These are phyloP conservation scores for Leucocoprinus birnbaumii DNA, from an alignment of 768 basidiomycete genomes.

Conservation along the genomic window DNA sequence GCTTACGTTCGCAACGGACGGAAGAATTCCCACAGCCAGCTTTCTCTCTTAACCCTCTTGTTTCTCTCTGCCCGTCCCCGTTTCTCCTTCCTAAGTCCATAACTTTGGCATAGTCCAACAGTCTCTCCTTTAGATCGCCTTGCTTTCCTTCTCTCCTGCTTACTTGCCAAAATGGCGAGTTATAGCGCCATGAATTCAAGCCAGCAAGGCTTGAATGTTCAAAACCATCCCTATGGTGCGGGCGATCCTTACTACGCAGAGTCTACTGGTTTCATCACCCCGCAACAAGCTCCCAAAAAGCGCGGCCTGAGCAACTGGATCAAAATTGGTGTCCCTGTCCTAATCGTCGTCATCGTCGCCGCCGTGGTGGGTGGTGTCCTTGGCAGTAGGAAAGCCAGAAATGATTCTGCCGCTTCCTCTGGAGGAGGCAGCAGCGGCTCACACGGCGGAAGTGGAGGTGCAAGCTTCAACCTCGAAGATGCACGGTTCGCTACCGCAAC, in stretches of 20 bases:
- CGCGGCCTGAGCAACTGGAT: slow-evolving; percentile 64
- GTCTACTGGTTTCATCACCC: slow-evolving; percentile 66
- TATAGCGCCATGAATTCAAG: slow-evolving; percentile 8
- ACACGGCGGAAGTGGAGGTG: slow-evolving; percentile 56
- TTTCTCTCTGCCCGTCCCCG: neutral
- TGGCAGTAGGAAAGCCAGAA: slow-evolving; percentile 56
- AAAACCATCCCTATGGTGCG: slow-evolving; percentile 21
- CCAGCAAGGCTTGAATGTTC: slow-evolving; percentile 2
- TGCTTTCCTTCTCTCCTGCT: neutral
- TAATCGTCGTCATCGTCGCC: slow-evolving; percentile 58
- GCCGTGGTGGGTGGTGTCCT: slow-evolving; percentile 80
- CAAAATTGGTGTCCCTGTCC: slow-evolving; percentile 69
- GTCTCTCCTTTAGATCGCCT: slow-evolving; percentile 3
- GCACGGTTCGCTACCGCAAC: slow-evolving; percentile 78
- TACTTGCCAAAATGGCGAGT: slow-evolving; percentile 8
- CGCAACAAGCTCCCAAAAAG: slow-evolving; percentile 42
- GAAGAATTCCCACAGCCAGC: neutral
- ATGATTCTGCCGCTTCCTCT: slow-evolving; percentile 16
- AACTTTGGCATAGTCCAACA: slow-evolving; percentile 3
- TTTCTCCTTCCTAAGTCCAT: neutral
- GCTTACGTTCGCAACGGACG: neutral
- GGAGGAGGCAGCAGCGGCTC: slow-evolving; percentile 38
- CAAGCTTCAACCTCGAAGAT: slow-evolving; percentile 54
- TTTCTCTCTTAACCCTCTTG: neutral
- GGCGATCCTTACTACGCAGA: slow-evolving; percentile 62